phyloP scores from a whole-genome alignment of 306 rosid genomes.

The Neltuma alba region DNA sequence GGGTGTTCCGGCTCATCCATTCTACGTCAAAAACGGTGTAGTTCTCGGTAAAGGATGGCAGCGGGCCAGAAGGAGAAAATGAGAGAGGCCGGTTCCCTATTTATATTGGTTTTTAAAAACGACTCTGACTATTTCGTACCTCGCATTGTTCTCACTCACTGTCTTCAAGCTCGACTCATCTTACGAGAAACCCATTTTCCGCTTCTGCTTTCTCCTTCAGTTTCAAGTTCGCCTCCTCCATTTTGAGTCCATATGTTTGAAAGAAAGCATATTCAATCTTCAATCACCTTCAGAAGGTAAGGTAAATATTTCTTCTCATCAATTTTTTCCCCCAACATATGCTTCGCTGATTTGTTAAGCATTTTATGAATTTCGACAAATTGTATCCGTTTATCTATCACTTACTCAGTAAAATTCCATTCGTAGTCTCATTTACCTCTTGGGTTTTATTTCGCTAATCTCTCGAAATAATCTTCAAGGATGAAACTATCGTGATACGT shows the following conservation, averaged over 20 bases:
- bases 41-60: too few species aligned
- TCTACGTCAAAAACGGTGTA: too few species aligned
- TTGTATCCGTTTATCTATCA: background rate
- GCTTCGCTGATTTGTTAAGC: background rate
- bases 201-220: background rate
- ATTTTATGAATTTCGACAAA: background rate
- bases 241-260: background rate
- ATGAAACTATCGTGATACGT: background rate
- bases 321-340: background rate
- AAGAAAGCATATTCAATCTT: conserved; percentile 13
- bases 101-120: too few species aligned
- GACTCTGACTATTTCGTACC: background rate
- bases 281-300: background rate
- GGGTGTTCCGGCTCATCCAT: too few species aligned
- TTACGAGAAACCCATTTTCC: background rate
- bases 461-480: background rate
- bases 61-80: too few species aligned
- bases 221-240: background rate
- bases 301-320: background rate
- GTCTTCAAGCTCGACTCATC: background rate
- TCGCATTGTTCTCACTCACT: background rate
- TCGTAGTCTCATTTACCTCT: background rate
- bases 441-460: background rate
- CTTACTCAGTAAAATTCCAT: background rate
- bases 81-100: too few species aligned